Conservation (phyloP, 208 protist genomes). For the Herpetomonas samuelpessoai region DNA sequence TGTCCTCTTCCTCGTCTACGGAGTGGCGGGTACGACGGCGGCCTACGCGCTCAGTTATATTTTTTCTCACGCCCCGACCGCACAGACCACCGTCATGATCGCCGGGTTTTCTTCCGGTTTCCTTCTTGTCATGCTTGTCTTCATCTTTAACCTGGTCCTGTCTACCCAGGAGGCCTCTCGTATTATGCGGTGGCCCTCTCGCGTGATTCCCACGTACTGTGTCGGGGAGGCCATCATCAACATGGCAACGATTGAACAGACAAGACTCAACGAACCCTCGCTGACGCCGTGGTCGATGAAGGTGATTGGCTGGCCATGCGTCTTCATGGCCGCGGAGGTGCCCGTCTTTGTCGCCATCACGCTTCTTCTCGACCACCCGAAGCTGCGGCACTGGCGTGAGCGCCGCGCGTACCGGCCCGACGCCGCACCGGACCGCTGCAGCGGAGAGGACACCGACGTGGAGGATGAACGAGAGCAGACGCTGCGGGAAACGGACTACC, state of each 20-base stretch:
- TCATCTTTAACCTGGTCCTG: constrained; percentile 19
- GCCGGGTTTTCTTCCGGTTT: constrained; percentile 29
- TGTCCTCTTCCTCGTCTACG: constrained; percentile 25
- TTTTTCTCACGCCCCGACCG: constrained; percentile 21
- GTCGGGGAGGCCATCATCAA: constrained; percentile 39
- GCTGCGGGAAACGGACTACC: constrained; percentile 8
- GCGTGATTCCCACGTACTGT: constrained; percentile 34
- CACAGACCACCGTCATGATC: constrained; percentile 33
- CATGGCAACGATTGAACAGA: constrained; percentile 12
- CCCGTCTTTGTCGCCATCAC: constrained; percentile 19
- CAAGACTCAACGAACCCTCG: neutral
- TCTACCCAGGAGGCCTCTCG: constrained; percentile 12
- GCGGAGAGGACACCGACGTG: constrained; percentile 19
- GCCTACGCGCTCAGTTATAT: constrained; percentile 20
- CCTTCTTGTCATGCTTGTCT: constrained; percentile 21
- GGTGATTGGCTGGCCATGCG: constrained; percentile 13
- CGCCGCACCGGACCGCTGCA: neutral
- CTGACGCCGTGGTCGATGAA: constrained; percentile 10
- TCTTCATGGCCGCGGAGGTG: constrained; percentile 20
- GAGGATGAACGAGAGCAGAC: constrained; percentile 8
- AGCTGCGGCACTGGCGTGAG: neutral
- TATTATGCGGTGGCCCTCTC: constrained; percentile 15
- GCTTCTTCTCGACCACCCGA: constrained; percentile 23
- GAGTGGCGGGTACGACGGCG: constrained; percentile 6
- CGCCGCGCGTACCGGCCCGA: neutral